These are phyloP conservation scores for Saturnispora silvae DNA, from an alignment of 805 yeast species.

Conservation along the genomic window DNA sequence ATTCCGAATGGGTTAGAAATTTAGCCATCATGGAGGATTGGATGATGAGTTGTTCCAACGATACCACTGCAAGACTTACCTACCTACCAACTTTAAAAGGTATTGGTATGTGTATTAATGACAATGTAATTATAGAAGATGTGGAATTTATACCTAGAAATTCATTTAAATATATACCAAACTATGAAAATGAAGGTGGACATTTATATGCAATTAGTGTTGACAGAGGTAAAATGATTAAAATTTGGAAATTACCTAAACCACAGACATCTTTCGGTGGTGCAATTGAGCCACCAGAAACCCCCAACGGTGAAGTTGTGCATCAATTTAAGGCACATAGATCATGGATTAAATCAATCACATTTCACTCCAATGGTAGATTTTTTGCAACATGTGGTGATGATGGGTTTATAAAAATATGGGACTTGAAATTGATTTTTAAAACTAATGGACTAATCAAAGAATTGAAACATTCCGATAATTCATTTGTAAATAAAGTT, in stretches of 20 bases:
- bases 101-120: slow-evolving; percentile 58
- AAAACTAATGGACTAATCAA: slow-evolving; percentile 9
- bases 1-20: slow-evolving; percentile 80
- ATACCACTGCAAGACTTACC: slow-evolving; percentile 59
- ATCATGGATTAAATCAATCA: slow-evolving; percentile 72
- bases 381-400: slow-evolving; percentile 65
- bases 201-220: slow-evolving; percentile 68
- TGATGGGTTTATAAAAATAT: slow-evolving; percentile 62
- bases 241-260: slow-evolving; percentile 68
- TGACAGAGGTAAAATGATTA: slow-evolving; percentile 66
- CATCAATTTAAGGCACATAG: slow-evolving; percentile 61
- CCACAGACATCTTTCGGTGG: slow-evolving; percentile 30
- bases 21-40: slow-evolving; percentile 36
- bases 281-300: slow-evolving; percentile 31
- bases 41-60: slow-evolving; percentile 66
- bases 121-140: slow-evolving; percentile 73
- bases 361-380: slow-evolving; percentile 67
- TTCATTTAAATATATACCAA: slow-evolving; percentile 40
- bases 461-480: slow-evolving; percentile 44
- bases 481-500: slow-evolving; percentile 64
- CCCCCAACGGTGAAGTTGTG: slow-evolving; percentile 51
- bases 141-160: slow-evolving; percentile 51
- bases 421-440: slow-evolving; percentile 47
- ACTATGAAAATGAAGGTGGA: slow-evolving; percentile 33
- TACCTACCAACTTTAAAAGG: slow-evolving; percentile 60